Percentiles rank a stretch among this genome's conserved stretches.
phyloP scores from a whole-genome alignment of 805 yeast species.

The Yarrowia osloensis region DNA sequence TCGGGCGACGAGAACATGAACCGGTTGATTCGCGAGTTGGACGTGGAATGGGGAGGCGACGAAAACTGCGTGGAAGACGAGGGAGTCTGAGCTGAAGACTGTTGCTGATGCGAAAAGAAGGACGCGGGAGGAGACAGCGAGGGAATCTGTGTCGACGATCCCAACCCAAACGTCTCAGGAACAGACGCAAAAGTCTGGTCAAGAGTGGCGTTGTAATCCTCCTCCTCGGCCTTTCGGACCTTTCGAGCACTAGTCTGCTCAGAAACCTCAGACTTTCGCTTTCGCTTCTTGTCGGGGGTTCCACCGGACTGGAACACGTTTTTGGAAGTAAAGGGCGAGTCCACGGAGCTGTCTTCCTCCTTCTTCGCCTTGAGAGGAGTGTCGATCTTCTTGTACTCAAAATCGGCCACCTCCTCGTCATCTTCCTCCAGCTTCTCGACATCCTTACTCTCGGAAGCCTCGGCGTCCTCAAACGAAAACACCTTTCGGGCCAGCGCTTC shows the following conservation, averaged over 20 bases:
- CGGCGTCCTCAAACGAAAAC: not conserved
- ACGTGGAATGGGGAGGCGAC: slow-evolving; percentile 21
- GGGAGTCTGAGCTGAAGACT: slow-evolving; percentile 10
- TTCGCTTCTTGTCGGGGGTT: slow-evolving; percentile 27
- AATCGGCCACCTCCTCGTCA: slow-evolving; percentile 1
- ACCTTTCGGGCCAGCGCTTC: not conserved
- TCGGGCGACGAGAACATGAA: slow-evolving; percentile 28
- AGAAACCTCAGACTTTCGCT: slow-evolving; percentile 25
- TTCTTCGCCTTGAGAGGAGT: slow-evolving; percentile 31
- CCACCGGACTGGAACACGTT: slow-evolving; percentile 34
- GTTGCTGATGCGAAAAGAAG: not conserved
- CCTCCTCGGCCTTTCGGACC: slow-evolving; percentile 17
- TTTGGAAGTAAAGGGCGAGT: slow-evolving; percentile 32
- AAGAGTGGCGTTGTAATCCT: not conserved
- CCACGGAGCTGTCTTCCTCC: not conserved
- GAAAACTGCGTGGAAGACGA: slow-evolving; percentile 3
- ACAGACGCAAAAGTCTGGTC: slow-evolving; percentile 17
- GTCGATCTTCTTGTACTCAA: slow-evolving; percentile 12
- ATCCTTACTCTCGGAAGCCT: slow-evolving; percentile 2
- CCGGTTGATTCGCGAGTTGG: slow-evolving; percentile 27
- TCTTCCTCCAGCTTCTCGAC: not conserved
- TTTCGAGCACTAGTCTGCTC: not conserved
- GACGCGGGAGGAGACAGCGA: slow-evolving; percentile 27
- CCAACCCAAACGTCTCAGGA: not conserved
- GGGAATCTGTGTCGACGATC: slow-evolving; percentile 11